These are phyloP conservation scores for Eremomyces bilateralis DNA, from an alignment of 495 filamentous ascomycete species.

Conservation along the genomic window DNA sequence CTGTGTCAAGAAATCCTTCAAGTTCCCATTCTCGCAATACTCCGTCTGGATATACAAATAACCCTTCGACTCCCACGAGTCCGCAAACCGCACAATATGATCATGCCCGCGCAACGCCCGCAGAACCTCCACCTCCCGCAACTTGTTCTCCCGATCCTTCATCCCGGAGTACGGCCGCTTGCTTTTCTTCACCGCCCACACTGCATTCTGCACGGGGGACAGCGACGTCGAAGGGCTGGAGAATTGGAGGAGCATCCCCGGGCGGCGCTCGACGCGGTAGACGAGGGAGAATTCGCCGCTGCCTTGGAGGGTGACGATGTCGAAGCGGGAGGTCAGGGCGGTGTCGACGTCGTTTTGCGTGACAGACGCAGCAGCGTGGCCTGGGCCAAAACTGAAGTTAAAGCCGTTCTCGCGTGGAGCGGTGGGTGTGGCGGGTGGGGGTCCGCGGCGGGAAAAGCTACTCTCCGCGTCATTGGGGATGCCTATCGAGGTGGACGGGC, in stretches of 20 bases:
- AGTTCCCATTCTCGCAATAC: conserved; percentile 77
- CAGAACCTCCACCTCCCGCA: conserved; percentile 61
- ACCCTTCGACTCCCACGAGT: conserved; percentile 63
- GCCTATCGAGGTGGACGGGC: too few relatives aligned
- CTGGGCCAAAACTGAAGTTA: conserved; percentile 25
- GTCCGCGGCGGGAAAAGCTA: conserved; percentile 22
- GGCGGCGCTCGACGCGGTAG: conserved; percentile 44
- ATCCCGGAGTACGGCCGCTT: conserved; percentile 52
- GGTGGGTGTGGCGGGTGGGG: conserved; percentile 65
- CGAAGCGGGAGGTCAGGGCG: conserved; percentile 46
- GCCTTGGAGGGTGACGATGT: conserved; percentile 52
- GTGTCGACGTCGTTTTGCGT: conserved; percentile 46
- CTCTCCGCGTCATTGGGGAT: too few relatives aligned
- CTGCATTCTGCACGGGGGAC: conserved; percentile 21
- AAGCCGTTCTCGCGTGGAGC: conserved; percentile 36
- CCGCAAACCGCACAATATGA: conserved; percentile 59
- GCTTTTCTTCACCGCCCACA: conserved; percentile 87
- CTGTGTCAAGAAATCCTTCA: conserved; percentile 59
- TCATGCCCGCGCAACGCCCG: conserved; percentile 48
- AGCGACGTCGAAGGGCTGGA: conserved; percentile 1
- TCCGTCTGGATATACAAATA: conserved; percentile 94
- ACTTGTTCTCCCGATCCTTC: conserved; percentile 52
- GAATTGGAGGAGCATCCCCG: background rate
- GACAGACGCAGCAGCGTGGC: conserved; percentile 19
- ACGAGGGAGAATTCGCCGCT: conserved; percentile 86